These are phyloP conservation scores for Saccharomycopsis synnaedendra DNA, from an alignment of 805 yeast genomes.

Conservation along the genomic window DNA sequence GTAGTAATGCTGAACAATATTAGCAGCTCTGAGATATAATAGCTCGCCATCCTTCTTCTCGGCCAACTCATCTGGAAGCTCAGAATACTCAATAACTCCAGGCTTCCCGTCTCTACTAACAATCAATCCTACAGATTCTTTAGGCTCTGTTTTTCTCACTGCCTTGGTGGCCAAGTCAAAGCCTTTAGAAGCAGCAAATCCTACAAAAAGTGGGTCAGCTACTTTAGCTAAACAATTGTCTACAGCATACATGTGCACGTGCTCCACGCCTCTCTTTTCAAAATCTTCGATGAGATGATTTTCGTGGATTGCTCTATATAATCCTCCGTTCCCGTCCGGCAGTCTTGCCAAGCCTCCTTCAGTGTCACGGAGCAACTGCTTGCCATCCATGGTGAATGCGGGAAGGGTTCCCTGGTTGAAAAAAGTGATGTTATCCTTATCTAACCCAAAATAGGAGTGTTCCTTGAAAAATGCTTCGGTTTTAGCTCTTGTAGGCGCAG, in stretches of 20 bases:
- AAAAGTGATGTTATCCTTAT: slow-evolving; percentile 47
- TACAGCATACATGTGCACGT: slow-evolving; percentile 93
- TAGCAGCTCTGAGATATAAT: slow-evolving; percentile 81
- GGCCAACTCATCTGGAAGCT: slow-evolving; percentile 67
- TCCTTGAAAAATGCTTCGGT: slow-evolving; percentile 63
- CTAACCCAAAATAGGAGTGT: slow-evolving; percentile 63
- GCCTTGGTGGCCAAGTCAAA: slow-evolving; percentile 85
- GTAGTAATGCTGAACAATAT: slow-evolving; percentile 94
- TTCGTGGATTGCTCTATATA: slow-evolving; percentile 69
- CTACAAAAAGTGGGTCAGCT: slow-evolving; percentile 82
- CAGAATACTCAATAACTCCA: slow-evolving; percentile 91
- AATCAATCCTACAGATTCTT: slow-evolving; percentile 86
- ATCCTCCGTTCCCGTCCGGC: slow-evolving; percentile 98
- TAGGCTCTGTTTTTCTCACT: slow-evolving; percentile 82
- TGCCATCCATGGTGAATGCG: slow-evolving; percentile 64
- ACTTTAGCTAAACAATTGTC: slow-evolving; percentile 87
- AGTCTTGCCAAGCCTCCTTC: slow-evolving; percentile 56
- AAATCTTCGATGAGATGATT: slow-evolving; percentile 63
- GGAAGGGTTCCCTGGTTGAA: slow-evolving; percentile 96
- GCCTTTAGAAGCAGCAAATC: slow-evolving; percentile 60
- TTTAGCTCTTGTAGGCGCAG: slow-evolving; percentile 67
- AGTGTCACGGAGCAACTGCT: slow-evolving; percentile 52
- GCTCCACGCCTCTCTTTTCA: slow-evolving; percentile 56
- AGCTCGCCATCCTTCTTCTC: slow-evolving; percentile 53
- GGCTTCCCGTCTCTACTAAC: slow-evolving; percentile 53